Conservation (phyloP, 1,284 basidiomycete species). For the Puccinia hordei region DNA sequence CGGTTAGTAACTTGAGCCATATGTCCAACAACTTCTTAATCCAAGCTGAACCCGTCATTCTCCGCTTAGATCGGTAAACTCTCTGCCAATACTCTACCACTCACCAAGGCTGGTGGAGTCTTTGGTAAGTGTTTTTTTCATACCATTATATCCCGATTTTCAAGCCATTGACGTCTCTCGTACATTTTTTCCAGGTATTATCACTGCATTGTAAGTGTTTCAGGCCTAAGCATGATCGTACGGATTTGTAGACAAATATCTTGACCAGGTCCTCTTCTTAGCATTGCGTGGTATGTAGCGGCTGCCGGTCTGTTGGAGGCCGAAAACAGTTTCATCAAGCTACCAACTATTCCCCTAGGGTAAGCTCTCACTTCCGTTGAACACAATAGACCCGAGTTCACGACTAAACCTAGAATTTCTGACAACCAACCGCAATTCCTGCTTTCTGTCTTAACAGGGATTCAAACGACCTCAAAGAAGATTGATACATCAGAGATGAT, state of each 20-base stretch:
- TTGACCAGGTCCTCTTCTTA: not conserved
- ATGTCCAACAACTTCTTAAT: not conserved
- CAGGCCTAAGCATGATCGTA: not conserved
- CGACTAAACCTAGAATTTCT: not conserved
- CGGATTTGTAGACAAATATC: not conserved
- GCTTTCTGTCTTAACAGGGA: too few species aligned
- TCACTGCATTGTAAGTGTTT: constrained; percentile 10
- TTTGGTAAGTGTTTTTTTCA: constrained; percentile 63
- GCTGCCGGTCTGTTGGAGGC: constrained; percentile 63
- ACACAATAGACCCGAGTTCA: not conserved
- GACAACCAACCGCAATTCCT: too few species aligned
- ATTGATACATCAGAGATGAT: too few species aligned
- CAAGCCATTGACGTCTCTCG: not conserved
- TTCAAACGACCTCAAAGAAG: too few species aligned
- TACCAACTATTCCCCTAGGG: constrained; percentile 57
- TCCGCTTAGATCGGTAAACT: constrained; percentile 57
- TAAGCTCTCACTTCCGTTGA: not conserved
- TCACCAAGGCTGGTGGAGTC: constrained; percentile 70
- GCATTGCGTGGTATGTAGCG: constrained; percentile 61
- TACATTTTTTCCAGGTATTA: constrained; percentile 11
- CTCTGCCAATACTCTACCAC: constrained; percentile 53
- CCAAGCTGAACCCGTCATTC: not conserved
- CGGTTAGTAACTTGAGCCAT: constrained; percentile 23
- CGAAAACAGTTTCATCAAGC: constrained; percentile 62
- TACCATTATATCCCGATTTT: not conserved